A percentile compares a stretch with the other conserved stretches of the same genome.
Evolutionary conservation across 192 early-diverging fungal species (phyloP).

Genomic region (Podila horticola): DNA sequence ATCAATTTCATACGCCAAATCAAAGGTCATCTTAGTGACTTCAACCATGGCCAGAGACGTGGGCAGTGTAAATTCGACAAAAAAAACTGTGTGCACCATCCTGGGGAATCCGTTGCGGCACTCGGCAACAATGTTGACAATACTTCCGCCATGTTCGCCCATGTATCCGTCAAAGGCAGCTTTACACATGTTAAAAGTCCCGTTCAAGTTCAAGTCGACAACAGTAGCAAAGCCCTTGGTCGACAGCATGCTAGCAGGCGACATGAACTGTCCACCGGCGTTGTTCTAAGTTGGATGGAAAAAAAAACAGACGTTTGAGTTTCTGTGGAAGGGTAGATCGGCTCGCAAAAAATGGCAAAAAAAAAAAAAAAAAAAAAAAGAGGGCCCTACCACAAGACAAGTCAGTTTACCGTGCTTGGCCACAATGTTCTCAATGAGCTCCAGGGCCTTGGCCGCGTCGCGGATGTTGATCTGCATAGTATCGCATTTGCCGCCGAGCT

Average conservation of each 20-base stretch:
- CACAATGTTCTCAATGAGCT: conserved; percentile 40
- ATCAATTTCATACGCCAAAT: not conserved
- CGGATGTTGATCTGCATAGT: conserved; percentile 53
- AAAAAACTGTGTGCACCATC: conserved; percentile 51
- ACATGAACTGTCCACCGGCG: conserved; percentile 51
- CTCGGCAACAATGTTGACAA: conserved; percentile 63
- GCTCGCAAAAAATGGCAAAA: no score
- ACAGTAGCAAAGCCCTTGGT: conserved; percentile 54
- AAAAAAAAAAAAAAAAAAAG: no score
- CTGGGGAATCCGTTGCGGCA: conserved; percentile 54
- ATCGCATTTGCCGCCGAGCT: conserved; percentile 44
- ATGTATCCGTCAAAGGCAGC: conserved; percentile 57
- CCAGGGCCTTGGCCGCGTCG: conserved; percentile 32
- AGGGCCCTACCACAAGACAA: conserved; percentile 30
- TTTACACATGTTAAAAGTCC: conserved; percentile 62
- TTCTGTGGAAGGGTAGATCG: no score
- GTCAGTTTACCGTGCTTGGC: conserved; percentile 50
- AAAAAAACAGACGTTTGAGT: not conserved
- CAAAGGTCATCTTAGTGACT: not conserved
- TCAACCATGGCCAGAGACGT: not conserved
- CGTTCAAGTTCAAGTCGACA: conserved; percentile 62
- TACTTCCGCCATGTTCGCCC: conserved; percentile 50
- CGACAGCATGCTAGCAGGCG: conserved; percentile 43
- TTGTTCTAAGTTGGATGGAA: conserved; percentile 23
- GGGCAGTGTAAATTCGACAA: conserved; percentile 1